These are phyloP conservation scores for Zygosaccharomyces bisporus DNA, from an alignment of 805 yeast genomes.

Conservation along the genomic window DNA sequence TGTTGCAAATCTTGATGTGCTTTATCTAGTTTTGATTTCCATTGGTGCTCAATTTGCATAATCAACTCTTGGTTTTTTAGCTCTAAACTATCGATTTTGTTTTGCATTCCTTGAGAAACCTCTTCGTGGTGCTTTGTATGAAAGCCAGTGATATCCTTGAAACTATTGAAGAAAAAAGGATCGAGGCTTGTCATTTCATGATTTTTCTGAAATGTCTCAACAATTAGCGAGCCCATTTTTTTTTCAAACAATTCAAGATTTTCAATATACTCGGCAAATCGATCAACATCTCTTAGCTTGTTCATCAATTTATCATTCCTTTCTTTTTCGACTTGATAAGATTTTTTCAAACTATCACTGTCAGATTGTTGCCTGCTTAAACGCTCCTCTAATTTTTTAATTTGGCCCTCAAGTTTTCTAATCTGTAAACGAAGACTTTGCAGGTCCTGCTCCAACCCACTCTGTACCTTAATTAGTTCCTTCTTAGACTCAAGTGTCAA, in stretches of 20 bases:
- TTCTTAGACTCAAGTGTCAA: neutral
- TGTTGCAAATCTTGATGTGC: slow-evolving; percentile 7
- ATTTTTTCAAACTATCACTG: slow-evolving; percentile 3
- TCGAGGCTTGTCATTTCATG: slow-evolving; percentile 12
- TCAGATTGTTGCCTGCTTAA: neutral
- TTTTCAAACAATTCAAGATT: slow-evolving; percentile 16
- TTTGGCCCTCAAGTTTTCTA: slow-evolving; percentile 2
- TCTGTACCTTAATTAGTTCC: neutral
- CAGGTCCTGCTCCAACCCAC: slow-evolving; percentile 1
- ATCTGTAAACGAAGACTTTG: neutral
- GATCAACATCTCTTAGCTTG: slow-evolving; percentile 4
- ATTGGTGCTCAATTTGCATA: slow-evolving; percentile 16
- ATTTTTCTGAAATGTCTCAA: slow-evolving; percentile 7
- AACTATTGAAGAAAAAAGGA: slow-evolving; percentile 7
- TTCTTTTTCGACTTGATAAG: slow-evolving; percentile 6
- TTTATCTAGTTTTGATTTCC: slow-evolving; percentile 13
- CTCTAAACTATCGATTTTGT: slow-evolving; percentile 3
- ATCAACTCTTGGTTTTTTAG: slow-evolving; percentile 6
- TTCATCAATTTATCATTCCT: slow-evolving; percentile 6
- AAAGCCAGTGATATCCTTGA: slow-evolving; percentile 17
- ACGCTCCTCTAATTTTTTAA: slow-evolving; percentile 3
- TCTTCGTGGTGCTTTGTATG: slow-evolving; percentile 13
- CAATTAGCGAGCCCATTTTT: slow-evolving; percentile 17
- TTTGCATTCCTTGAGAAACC: slow-evolving; percentile 6
- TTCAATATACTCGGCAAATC: slow-evolving; percentile 12